Base-by-base conservation (phyloP, 331 rosid genomes). In the Acacia concinna region DNA sequence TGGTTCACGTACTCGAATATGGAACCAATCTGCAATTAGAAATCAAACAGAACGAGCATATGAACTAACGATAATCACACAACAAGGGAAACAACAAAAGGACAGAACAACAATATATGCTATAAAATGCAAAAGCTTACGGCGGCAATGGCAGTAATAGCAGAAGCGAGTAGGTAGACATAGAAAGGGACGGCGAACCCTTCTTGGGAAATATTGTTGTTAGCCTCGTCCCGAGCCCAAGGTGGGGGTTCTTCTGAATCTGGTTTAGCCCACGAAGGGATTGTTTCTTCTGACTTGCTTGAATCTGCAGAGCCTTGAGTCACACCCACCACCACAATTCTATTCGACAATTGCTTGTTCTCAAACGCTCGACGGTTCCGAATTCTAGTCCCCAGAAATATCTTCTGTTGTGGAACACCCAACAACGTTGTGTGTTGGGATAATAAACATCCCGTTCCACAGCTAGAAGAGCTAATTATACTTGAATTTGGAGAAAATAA, bases 211-310 rank as follows among this genome's bases (percentile, higher is more conserved):
- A 76, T 80, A 8, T 68, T 80, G 11, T 64, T 78, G 28, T 89
- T 78, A 35, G 84, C 76, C 56, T 91, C 97, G 7, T 84, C 81
- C 73, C 78, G 88, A 30, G 92, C 97, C 99, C 99, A 93, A n/a
- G 99, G 99, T 5, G 99, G 99, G 34, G 97, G 94, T 76, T 93
- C 99, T n/a, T 88, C 92, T 2, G 99, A 89, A 32, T 90, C 98
- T 0, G 91, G 87, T 77, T 81, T 96, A 8, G 99, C 97, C 99
- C 99, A 90, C 2, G 98, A 81, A 5, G 98, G 99, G 52, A 89
- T 85, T 37, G 81, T 86, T 67, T 91, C 94, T 1, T 96, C 98
- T 0, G 98, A 93, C 75, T 91, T 90, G 81, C 87, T 85, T 2
- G 97, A 85, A 10, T 95, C 88, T 6, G 97, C 87, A 2, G 98